Evolutionary conservation across 805 yeast species (phyloP), one percentile per base, ranked within the genome.

Genomic region (Metschnikowia continentalis): DNA sequence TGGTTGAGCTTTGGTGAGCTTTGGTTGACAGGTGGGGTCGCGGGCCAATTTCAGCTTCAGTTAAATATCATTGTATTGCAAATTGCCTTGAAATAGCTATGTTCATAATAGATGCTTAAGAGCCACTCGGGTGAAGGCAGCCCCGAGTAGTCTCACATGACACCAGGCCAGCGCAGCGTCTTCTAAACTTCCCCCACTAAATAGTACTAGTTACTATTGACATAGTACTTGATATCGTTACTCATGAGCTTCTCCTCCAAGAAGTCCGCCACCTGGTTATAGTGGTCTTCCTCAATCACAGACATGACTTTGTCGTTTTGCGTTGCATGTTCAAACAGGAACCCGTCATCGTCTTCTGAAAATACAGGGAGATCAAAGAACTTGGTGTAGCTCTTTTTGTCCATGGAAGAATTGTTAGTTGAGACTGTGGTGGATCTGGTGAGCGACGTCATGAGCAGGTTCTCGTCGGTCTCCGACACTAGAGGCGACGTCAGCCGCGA

Each of bases 351-450:
- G n/a, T 55, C 55, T 38, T 57, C 60, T 23, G 61, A 61, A 52
- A 62, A 70, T 33, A 57, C 59, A 5, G 77, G 76, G 43, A 72
- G 61, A 22, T 67, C 71, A 48, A 67, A 67, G 52, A 70, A 66
- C 46, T 63, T 58, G 49, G 39, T 47, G 13, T 40, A 33, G 20
- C 41, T 51, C 39, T 54, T 59, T 37, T 54, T 53, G 10, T 56
- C 56, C 33, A 54, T 35, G 7, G 54, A 53, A 2, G 68, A 61
- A 53, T 61, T 65, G 46, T 61, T 63, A 45, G 75, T 68, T 6
- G 72, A 66, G 5, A 71, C 74, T 2, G 77, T 72, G 23, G 77
- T 74, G 11, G 76, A 70, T 47, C 77, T 55, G 0, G 77, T 74
- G 47, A 72, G 62, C 8, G 71, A 58, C 17, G 69, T 58, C 77